Base-by-base conservation (phyloP, 148 eudicot genomes). In the Nepenthes gracilis region DNA sequence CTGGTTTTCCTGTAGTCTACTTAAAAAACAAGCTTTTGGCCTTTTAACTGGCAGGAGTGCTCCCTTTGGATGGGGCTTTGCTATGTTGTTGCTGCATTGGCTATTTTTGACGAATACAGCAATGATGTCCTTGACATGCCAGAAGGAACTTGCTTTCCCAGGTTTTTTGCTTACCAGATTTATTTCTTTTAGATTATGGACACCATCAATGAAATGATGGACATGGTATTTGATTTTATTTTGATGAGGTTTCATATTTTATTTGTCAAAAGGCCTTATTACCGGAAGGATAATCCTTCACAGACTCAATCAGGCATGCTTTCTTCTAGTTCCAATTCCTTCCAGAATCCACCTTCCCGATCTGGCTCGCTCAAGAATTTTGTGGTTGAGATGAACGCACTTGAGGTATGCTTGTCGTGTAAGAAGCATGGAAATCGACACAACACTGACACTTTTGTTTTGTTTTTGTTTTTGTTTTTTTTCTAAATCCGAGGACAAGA, bases 71-170 rank as follows among this genome's bases (percentile, higher is more conserved):
- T 73, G 64, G 98, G 98, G 64, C 77, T 93, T 36, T 64, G 80
- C 62, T 93, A 85, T 78, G 62, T 82, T 55, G 65, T 88, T 51
- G 85, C 96, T 63, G 76, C 91, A 8, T 68, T 85, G 65, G 89
- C 96, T 62, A 82, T 88, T 23, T 93, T 75, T 63, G 98, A 93
- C 33, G 98, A 93, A 59, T 93, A 93, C 81, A 86, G 87, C 75
- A 93, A 93, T 53, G 98, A 93, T 67, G 57, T 86, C 45, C 88
- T 88, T 57, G 90, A 88, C 79, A 80, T 88, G 95, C 82, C 82
- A 1, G 96, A 86, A 81, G 96, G 98, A 35, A 74, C 98, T 59
- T 93, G 98, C 78, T 84, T 88, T 72, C 96, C 92, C 34, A 84
- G 87, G 98, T 93, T 55, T 59, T 54, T 15, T 15, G 36, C 12